Evolutionary conservation across 2,329 filamentous ascomycete species (phyloP).

Genomic region (Sporothrix dimorphospora): DNA sequence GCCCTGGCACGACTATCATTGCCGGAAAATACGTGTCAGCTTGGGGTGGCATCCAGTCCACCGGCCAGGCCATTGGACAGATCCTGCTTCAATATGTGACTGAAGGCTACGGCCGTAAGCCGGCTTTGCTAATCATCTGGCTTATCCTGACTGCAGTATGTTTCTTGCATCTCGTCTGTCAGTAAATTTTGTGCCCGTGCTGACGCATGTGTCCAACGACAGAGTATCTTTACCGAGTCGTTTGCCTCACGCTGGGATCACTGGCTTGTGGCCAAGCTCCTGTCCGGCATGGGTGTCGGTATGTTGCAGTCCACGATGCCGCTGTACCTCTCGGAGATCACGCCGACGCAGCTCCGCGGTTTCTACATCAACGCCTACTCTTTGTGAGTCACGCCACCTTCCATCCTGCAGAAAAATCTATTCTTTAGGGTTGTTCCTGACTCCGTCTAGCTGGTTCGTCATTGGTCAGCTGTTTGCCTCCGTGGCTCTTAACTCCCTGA

Average conservation of each 20-base stretch:
- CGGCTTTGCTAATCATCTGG: slow-evolving; percentile 44
- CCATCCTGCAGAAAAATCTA: not conserved
- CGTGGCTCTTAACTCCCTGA: slow-evolving; percentile 45
- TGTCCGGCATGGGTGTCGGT: slow-evolving; percentile 44
- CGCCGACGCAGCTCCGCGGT: slow-evolving; percentile 46
- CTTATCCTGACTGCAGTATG: slow-evolving; percentile 37
- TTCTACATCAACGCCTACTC: slow-evolving; percentile 46
- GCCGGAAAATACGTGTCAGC: slow-evolving; percentile 30
- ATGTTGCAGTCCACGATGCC: slow-evolving; percentile 48
- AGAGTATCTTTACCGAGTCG: slow-evolving; percentile 44
- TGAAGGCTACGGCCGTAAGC: slow-evolving; percentile 44
- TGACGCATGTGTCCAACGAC: not conserved
- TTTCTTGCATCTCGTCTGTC: not conserved
- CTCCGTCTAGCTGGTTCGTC: slow-evolving; percentile 44
- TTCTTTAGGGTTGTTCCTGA: not conserved
- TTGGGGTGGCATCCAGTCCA: slow-evolving; percentile 29
- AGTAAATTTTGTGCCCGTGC: not conserved
- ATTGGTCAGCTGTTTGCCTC: slow-evolving; percentile 49
- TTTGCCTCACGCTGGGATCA: slow-evolving; percentile 44
- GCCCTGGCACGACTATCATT: slow-evolving; percentile 25
- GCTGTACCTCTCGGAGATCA: slow-evolving; percentile 46
- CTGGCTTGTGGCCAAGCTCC: slow-evolving; percentile 44
- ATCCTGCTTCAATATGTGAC: slow-evolving; percentile 42
- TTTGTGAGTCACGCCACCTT: slow-evolving; percentile 37
- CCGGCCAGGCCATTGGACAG: slow-evolving; percentile 25